Conservation (phyloP, 1,284 basidiomycete genomes). For the Cryptococcus neoformans region DNA sequence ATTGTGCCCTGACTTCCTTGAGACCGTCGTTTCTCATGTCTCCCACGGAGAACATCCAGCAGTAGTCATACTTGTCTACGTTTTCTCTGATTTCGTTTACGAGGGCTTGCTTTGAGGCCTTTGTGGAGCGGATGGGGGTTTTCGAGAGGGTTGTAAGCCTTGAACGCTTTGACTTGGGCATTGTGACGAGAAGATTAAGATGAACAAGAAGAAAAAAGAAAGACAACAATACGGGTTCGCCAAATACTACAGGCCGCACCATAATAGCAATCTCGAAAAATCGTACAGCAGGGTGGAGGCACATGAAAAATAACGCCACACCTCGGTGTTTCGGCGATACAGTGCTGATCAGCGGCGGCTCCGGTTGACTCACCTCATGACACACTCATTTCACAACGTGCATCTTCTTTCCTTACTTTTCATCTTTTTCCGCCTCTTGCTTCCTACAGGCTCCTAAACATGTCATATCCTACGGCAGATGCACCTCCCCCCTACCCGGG, state of each 20-base stretch:
- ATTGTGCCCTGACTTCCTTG: constrained; percentile 87
- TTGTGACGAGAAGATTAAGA: constrained; percentile 50
- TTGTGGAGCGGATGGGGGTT: constrained; percentile 55
- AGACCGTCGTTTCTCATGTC: constrained; percentile 93
- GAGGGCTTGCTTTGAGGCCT: constrained; percentile 73
- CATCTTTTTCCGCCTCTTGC: background rate
- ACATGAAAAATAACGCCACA: constrained; percentile 1
- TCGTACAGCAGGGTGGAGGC: background rate
- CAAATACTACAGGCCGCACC: too few species aligned
- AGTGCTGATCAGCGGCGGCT: background rate
- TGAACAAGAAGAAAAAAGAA: background rate
- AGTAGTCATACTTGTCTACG: constrained; percentile 82
- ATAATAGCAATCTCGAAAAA: too few species aligned
- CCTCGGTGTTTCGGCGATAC: background rate
- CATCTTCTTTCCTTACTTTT: background rate
- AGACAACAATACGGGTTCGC: too few species aligned
- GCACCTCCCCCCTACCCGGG: constrained; percentile 43
- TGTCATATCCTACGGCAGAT: constrained; percentile 12
- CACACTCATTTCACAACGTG: too few species aligned
- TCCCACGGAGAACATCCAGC: constrained; percentile 92
- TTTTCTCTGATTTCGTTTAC: constrained; percentile 67
- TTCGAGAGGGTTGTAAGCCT: constrained; percentile 64
- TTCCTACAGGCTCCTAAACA: background rate
- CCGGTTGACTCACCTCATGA: background rate
- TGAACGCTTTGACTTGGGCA: constrained; percentile 84